A percentile compares a stretch with the other conserved stretches of the same genome.
These are phyloP conservation scores for Trifolium dubium DNA, from an alignment of 306 rosid genomes.

Conservation along the genomic window DNA sequence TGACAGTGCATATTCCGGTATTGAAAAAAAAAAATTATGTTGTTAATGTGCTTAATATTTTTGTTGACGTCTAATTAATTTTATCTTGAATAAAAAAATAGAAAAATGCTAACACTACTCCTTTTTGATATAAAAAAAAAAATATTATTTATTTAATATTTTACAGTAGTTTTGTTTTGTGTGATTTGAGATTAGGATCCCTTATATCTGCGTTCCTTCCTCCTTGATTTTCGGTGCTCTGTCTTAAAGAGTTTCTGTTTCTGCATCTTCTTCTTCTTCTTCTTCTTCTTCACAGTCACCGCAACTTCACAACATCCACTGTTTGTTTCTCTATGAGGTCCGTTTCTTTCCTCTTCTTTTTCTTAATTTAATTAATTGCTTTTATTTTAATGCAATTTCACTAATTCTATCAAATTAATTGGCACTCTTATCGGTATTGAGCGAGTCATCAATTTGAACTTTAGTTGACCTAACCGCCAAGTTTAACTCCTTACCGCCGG, in stretches of 20 bases:
- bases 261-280: too few relatives aligned
- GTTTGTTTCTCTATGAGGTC: slow-evolving; percentile 34
- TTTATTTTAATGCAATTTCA: slow-evolving; percentile 12
- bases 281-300: background rate
- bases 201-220: slow-evolving; percentile 1
- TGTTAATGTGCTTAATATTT: too few relatives aligned
- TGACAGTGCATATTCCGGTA: too few relatives aligned
- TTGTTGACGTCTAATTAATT: too few relatives aligned
- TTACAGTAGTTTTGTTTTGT: too few relatives aligned
- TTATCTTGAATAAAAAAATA: too few relatives aligned
- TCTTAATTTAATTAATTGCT: background rate
- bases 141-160: too few relatives aligned
- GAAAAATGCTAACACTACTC: too few relatives aligned
- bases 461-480: too few relatives aligned
- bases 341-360: background rate
- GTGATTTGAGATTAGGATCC: slow-evolving; percentile 1
- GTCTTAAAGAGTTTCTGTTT: background rate
- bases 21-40: too few relatives aligned
- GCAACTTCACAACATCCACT: slow-evolving; percentile 25
- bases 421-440: too few relatives aligned
- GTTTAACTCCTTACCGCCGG: slow-evolving; percentile 3
- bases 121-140: background rate
- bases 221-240: background rate
- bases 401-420: background rate
- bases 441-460: too few relatives aligned